These are phyloP conservation scores for Eimeria sp. DNA, from an alignment of 169 alveolate species.

Conservation along the genomic window DNA sequence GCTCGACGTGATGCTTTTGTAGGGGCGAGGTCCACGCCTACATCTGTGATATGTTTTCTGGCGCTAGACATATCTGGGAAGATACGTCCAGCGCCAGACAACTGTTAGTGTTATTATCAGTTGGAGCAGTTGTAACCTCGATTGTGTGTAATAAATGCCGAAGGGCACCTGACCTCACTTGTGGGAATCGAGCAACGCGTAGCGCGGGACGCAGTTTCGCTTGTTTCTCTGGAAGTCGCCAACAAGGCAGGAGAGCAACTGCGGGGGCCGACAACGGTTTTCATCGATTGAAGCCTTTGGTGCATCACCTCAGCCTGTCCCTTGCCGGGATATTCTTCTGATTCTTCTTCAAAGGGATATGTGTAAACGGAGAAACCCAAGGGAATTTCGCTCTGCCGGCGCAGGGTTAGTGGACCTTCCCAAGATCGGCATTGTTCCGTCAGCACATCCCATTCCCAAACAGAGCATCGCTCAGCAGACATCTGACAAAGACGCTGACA, in stretches of 20 bases:
- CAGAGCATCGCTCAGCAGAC: slow-evolving; percentile 3
- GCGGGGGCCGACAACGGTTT: slow-evolving; percentile 54
- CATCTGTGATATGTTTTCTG: too few relatives aligned
- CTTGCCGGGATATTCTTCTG: background rate
- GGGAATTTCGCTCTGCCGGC: background rate
- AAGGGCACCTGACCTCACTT: background rate
- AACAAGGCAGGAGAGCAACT: background rate
- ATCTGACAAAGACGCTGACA: slow-evolving; percentile 54
- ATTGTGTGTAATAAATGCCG: background rate
- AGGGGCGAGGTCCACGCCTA: too few relatives aligned
- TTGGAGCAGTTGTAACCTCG: background rate
- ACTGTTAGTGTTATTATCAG: too few relatives aligned
- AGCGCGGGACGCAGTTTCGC: background rate
- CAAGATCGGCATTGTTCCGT: slow-evolving; percentile 18
- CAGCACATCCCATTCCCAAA: slow-evolving; percentile 55
- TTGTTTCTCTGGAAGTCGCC: background rate
- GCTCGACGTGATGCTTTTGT: too few relatives aligned
- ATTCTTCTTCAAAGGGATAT: slow-evolving; percentile 16
- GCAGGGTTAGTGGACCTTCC: background rate
- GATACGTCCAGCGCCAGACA: too few relatives aligned
- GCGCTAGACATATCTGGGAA: too few relatives aligned
- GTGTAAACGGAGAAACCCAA: slow-evolving; percentile 34
- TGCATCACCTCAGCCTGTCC: background rate
- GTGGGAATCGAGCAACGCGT: background rate
- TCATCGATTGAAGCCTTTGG: slow-evolving; percentile 17